Evolutionary conservation across 1,284 basidiomycete genomes (phyloP).

Genomic region (Microbotryum silenes-acaulis): DNA sequence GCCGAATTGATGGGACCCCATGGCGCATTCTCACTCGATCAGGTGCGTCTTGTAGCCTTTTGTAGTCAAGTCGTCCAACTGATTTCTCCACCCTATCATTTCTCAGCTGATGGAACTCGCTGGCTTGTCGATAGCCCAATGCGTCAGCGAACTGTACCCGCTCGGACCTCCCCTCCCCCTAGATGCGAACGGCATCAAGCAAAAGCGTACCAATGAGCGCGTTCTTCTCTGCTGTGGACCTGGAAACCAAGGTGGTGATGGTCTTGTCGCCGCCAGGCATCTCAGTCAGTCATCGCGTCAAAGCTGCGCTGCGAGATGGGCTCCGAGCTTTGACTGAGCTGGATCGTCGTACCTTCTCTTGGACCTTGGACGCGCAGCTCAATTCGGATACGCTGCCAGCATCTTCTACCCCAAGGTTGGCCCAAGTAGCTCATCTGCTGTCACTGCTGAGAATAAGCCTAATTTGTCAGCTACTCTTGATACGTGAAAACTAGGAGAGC

Average conservation of each 20-base stretch:
- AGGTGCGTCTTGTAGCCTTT: conserved; percentile 48
- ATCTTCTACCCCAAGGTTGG: conserved; percentile 85
- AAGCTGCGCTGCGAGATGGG: background rate
- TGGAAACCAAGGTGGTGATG: conserved; percentile 93
- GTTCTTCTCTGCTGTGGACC: conserved; percentile 93
- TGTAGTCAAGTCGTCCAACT: background rate
- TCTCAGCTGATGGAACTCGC: conserved; percentile 92
- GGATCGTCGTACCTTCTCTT: background rate
- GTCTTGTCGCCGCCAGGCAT: conserved; percentile 91
- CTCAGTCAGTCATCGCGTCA: conserved; percentile 51
- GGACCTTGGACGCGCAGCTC: conserved; percentile 47
- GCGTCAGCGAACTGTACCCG: conserved; percentile 67
- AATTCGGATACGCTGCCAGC: conserved; percentile 78
- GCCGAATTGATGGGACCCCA: conserved; percentile 74
- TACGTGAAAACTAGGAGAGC: conserved; percentile 52
- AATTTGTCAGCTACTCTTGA: background rate
- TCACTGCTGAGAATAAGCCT: background rate
- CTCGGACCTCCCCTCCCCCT: conserved; percentile 22
- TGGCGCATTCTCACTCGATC: conserved; percentile 84
- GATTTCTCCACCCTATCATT: background rate
- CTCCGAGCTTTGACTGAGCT: background rate
- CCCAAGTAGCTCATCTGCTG: background rate
- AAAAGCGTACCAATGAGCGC: conserved; percentile 26
- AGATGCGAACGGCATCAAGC: conserved; percentile 29
- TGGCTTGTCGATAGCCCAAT: conserved; percentile 90